These are phyloP conservation scores for Trametes pubescens DNA, from an alignment of 1,284 basidiomycete genomes.

Conservation along the genomic window DNA sequence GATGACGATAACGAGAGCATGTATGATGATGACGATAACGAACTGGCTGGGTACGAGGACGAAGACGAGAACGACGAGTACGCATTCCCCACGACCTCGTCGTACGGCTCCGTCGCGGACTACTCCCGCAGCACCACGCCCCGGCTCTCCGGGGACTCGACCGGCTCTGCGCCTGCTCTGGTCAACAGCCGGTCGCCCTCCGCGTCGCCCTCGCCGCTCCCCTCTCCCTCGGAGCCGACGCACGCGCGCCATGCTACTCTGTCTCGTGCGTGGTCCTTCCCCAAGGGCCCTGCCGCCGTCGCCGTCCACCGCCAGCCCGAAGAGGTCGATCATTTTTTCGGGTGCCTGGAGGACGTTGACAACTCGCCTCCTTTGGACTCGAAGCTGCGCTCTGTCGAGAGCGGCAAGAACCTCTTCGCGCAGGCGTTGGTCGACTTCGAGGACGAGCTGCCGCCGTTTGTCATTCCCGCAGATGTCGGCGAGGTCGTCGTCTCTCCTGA, in stretches of 20 bases:
- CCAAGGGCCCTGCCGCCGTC: conserved; percentile 44
- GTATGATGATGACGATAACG: conserved; percentile 58
- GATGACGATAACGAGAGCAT: conserved; percentile 44
- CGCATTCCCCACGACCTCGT: conserved; percentile 55
- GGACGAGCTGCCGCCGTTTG: conserved; percentile 57
- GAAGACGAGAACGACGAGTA: conserved; percentile 65
- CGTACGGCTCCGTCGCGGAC: conserved; percentile 64
- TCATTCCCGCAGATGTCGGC: conserved; percentile 60
- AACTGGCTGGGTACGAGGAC: conserved; percentile 71
- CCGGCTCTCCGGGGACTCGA: conserved; percentile 34
- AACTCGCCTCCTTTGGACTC: conserved; percentile 51
- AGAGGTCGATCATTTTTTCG: conserved; percentile 76
- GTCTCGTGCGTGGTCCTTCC: conserved; percentile 77
- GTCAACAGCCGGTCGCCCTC: conserved; percentile 38
- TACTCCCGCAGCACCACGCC: conserved; percentile 48
- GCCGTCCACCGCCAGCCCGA: conserved; percentile 43
- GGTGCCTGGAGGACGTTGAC: conserved; percentile 70
- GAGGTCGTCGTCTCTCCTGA: conserved; percentile 55
- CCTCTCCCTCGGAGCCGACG: conserved; percentile 37
- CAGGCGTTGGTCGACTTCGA: conserved; percentile 54
- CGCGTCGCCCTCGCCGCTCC: conserved; percentile 43
- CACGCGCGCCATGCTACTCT: conserved; percentile 57
- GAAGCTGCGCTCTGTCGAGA: conserved; percentile 52
- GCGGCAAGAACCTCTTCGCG: conserved; percentile 64
- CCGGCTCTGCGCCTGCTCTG: conserved; percentile 33